Conservation (phyloP, 805 yeast species). For the Metschnikowia aberdeeniae region DNA sequence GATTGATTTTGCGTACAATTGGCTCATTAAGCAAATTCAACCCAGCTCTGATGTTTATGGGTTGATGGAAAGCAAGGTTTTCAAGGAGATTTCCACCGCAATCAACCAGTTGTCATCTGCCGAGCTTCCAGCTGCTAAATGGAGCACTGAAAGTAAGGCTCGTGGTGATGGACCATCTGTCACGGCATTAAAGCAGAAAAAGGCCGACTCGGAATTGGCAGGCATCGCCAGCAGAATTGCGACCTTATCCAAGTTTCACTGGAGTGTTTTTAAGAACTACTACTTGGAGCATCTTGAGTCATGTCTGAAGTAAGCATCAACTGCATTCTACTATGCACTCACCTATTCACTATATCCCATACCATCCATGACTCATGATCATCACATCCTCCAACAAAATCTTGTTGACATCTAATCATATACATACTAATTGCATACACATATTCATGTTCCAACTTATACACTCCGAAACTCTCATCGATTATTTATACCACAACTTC, state of each 20-base stretch:
- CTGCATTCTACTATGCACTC: neutral
- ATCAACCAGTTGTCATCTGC: neutral
- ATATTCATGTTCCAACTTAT: neutral
- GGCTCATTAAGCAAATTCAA: conserved; percentile 84
- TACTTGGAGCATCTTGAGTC: conserved; percentile 41
- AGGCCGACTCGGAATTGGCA: conserved; percentile 44
- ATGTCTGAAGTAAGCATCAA: neutral
- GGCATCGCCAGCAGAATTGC: conserved; percentile 57
- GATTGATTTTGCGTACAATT: conserved; percentile 62
- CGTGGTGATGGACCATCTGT: conserved; percentile 5
- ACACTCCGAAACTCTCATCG: neutral
- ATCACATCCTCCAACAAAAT: neutral
- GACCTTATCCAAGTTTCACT: conserved; percentile 70
- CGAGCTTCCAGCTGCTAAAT: neutral
- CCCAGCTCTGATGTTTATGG: conserved; percentile 76
- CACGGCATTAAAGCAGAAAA: conserved; percentile 9
- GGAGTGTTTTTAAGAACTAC: conserved; percentile 76
- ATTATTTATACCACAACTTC: conserved; percentile 6
- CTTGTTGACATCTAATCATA: neutral
- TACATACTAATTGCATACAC: conserved; percentile 1
- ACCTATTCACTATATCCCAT: neutral
- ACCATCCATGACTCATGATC: neutral
- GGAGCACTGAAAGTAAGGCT: conserved; percentile 5
- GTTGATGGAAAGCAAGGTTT: conserved; percentile 64
- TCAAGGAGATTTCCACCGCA: conserved; percentile 32